phyloP scores from a whole-genome alignment of 108 stramenopile genomes.

The Skeletonema grethae region DNA sequence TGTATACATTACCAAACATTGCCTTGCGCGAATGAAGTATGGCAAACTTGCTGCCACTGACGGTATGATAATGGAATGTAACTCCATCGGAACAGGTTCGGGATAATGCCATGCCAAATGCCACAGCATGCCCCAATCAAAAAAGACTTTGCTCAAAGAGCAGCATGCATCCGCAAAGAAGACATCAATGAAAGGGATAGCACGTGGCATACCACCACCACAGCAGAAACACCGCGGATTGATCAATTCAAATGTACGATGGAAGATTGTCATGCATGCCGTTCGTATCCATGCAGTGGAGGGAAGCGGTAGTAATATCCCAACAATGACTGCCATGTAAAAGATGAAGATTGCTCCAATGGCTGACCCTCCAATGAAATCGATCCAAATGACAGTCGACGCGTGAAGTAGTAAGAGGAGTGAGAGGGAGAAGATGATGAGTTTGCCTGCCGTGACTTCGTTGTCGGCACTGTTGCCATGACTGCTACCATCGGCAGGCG shows the following conservation, averaged over 20 bases:
- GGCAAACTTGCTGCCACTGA: constrained; percentile 71
- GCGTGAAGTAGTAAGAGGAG: constrained; percentile 66
- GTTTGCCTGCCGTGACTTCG: constrained; percentile 61
- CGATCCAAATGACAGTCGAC: constrained; percentile 70
- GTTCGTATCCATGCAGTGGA: constrained; percentile 70
- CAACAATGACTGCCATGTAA: constrained; percentile 59
- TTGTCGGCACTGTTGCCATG: neutral
- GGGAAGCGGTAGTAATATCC: constrained; percentile 59
- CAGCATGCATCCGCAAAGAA: constrained; percentile 91
- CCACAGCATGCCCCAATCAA: constrained; percentile 88
- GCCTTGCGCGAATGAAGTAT: constrained; percentile 82
- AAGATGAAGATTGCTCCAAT: constrained; percentile 82
- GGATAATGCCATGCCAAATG: constrained; percentile 85
- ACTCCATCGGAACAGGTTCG: constrained; percentile 61
- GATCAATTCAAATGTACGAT: constrained; percentile 71
- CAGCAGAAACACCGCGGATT: constrained; percentile 76
- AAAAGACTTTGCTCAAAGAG: constrained; percentile 80
- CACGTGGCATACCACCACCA: constrained; percentile 39
- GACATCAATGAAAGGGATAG: constrained; percentile 85
- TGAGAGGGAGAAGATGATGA: constrained; percentile 56
- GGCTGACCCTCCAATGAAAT: constrained; percentile 53
- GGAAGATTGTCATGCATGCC: constrained; percentile 54
- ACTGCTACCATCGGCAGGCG: neutral
- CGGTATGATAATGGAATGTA: constrained; percentile 78
- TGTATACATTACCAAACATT: constrained; percentile 81